Conservation (phyloP, 257 asterid species). For the Solanum peruvianum region DNA sequence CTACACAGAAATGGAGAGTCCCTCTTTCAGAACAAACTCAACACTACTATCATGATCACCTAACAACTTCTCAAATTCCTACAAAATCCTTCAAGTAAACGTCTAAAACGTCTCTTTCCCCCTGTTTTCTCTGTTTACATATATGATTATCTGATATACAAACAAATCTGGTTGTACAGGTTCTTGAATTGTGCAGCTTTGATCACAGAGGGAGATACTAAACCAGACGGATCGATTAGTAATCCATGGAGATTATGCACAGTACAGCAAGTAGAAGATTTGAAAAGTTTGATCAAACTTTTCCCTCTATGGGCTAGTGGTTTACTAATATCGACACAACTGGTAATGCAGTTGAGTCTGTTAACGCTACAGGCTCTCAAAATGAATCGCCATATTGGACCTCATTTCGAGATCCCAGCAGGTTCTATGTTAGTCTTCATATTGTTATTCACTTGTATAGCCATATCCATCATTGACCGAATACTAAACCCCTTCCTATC, state of each 20-base stretch:
- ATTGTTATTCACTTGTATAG: slow-evolving; percentile 34
- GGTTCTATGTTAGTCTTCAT: slow-evolving; percentile 53
- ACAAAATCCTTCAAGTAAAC: slow-evolving; percentile 10
- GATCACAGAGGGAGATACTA: slow-evolving; percentile 18
- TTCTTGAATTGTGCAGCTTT: slow-evolving; percentile 61
- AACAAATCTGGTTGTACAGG: slow-evolving; percentile 8
- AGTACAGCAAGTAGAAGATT: slow-evolving; percentile 49
- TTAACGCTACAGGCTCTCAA: slow-evolving; percentile 47
- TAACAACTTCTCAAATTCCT: neutral
- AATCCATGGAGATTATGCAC: slow-evolving; percentile 37
- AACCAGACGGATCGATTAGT: neutral
- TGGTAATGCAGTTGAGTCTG: slow-evolving; percentile 46
- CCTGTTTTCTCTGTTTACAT: neutral
- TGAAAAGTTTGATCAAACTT: slow-evolving; percentile 44
- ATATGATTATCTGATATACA: neutral
- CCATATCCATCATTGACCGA: slow-evolving; percentile 38
- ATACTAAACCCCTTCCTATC: slow-evolving; percentile 29
- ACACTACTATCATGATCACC: slow-evolving; percentile 31
- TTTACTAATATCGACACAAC: slow-evolving; percentile 44
- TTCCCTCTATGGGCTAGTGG: slow-evolving; percentile 66
- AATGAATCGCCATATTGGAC: slow-evolving; percentile 48
- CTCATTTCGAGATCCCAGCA: slow-evolving; percentile 43
- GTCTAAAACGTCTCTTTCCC: slow-evolving; percentile 7
- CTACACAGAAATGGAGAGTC: slow-evolving; percentile 28
- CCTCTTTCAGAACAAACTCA: slow-evolving; percentile 14